Evolutionary conservation across 23 red algal genomes (phyloP).

Genomic region (Gracilariopsis chorda): DNA sequence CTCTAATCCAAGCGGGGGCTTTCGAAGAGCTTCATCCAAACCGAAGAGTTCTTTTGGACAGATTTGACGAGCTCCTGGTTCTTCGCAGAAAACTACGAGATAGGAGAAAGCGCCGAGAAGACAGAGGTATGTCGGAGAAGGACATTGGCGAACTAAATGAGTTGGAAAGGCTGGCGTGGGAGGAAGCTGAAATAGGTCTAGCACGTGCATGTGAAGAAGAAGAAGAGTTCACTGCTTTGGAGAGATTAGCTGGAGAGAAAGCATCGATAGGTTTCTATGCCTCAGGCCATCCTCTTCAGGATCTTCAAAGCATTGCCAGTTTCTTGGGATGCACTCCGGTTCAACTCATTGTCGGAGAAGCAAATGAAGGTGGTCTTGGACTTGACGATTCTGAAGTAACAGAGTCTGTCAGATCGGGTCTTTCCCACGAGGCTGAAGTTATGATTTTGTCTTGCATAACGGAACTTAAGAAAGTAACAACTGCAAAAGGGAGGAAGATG

Average conservation of each 20-base stretch:
- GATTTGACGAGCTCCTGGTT: conserved; percentile 45
- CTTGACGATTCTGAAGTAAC: not conserved
- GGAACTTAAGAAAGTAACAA: conserved; percentile 34
- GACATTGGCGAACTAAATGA: conserved; percentile 13
- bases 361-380: not conserved
- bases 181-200: conserved; percentile 42
- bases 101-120: conserved; percentile 37
- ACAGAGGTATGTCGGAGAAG: not conserved
- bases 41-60: conserved; percentile 71
- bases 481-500: conserved; percentile 59
- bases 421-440: conserved; percentile 35
- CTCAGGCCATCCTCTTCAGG: conserved; percentile 62
- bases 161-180: conserved; percentile 23
- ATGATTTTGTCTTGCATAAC: conserved; percentile 28
- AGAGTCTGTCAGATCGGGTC: not conserved
- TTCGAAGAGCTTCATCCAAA: conserved; percentile 86
- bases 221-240: conserved; percentile 50
- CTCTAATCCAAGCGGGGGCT: conserved; percentile 74
- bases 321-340: conserved; percentile 34
- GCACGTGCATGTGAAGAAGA: not conserved
- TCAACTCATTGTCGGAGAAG: conserved; percentile 47
- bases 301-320: conserved; percentile 7
- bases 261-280: conserved; percentile 73
- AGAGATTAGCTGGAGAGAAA: conserved; percentile 49
- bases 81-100: conserved; percentile 48